Evolutionary conservation across 1,284 basidiomycete genomes (phyloP).

Genomic region (Ustilago bromivora): DNA sequence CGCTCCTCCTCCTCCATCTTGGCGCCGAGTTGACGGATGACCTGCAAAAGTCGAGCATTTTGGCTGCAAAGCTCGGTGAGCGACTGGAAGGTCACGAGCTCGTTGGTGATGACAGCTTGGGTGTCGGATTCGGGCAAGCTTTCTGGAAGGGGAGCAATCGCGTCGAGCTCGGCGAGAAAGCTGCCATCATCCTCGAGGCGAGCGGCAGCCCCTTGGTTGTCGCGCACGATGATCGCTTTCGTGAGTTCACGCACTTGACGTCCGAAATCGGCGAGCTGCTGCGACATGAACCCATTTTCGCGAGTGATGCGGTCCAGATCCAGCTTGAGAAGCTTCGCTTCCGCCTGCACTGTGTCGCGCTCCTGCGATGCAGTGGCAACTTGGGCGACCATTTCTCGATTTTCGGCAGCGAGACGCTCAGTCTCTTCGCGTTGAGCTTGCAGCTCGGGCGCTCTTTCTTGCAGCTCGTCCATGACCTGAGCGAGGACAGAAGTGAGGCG

Average conservation of each 20-base stretch:
- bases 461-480: slow-evolving; percentile 65
- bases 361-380: slow-evolving; percentile 53
- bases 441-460: slow-evolving; percentile 62
- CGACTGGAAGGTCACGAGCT: slow-evolving; percentile 88
- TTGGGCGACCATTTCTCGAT: slow-evolving; percentile 50
- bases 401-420: slow-evolving; percentile 54
- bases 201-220: slow-evolving; percentile 83
- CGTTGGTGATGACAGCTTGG: slow-evolving; percentile 82
- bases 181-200: slow-evolving; percentile 76
- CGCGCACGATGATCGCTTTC: slow-evolving; percentile 81
- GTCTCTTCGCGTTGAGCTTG: slow-evolving; percentile 67
- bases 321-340: slow-evolving; percentile 76
- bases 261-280: slow-evolving; percentile 82
- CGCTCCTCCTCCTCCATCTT: slow-evolving; percentile 70
- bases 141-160: slow-evolving; percentile 36
- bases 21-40: slow-evolving; percentile 77
- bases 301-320: slow-evolving; percentile 73
- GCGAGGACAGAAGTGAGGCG: slow-evolving; percentile 61
- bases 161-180: slow-evolving; percentile 63
- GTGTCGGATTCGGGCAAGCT: slow-evolving; percentile 51
- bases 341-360: slow-evolving; percentile 69
- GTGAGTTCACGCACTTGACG: slow-evolving; percentile 84
- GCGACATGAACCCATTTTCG: slow-evolving; percentile 79
- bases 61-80: slow-evolving; percentile 85
- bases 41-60: slow-evolving; percentile 86